These are phyloP conservation scores for Lactifluus echinatus DNA, from an alignment of 768 basidiomycete species.

Conservation along the genomic window DNA sequence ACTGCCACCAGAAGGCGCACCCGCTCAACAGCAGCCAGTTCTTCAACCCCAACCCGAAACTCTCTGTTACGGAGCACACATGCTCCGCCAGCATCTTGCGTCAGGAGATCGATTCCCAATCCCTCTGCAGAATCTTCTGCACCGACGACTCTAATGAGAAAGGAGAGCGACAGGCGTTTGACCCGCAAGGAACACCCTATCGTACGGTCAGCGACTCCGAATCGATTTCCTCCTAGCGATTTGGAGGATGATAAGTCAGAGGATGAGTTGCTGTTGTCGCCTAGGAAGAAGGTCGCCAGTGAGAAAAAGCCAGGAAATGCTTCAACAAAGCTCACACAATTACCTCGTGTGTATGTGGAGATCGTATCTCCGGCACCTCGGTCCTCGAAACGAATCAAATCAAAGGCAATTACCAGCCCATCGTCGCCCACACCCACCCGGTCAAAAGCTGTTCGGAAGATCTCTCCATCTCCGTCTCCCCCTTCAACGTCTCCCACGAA, in stretches of 20 bases:
- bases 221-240: neutral
- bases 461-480: neutral
- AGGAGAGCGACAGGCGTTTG: neutral
- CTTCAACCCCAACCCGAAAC: constrained; percentile 1
- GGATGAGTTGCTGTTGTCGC: constrained; percentile 15
- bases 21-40: constrained; percentile 13
- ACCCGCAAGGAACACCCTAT: constrained; percentile 1
- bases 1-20: constrained; percentile 19
- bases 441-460: neutral
- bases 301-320: neutral
- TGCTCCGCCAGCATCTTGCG: neutral
- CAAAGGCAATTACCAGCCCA: neutral
- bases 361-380: constrained; percentile 11
- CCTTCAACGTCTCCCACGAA: neutral
- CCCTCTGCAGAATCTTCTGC: neutral
- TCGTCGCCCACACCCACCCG: constrained; percentile 13
- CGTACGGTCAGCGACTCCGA: neutral
- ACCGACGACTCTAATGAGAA: neutral
- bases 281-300: neutral
- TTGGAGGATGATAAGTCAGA: constrained; percentile 7
- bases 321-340: constrained; percentile 2
- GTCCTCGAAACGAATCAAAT: neutral
- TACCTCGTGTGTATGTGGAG: constrained; percentile 6
- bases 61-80: neutral
- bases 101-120: neutral